These are phyloP conservation scores for Botryotinia narcissicola DNA, from an alignment of 2,329 filamentous ascomycete genomes.

Conservation along the genomic window DNA sequence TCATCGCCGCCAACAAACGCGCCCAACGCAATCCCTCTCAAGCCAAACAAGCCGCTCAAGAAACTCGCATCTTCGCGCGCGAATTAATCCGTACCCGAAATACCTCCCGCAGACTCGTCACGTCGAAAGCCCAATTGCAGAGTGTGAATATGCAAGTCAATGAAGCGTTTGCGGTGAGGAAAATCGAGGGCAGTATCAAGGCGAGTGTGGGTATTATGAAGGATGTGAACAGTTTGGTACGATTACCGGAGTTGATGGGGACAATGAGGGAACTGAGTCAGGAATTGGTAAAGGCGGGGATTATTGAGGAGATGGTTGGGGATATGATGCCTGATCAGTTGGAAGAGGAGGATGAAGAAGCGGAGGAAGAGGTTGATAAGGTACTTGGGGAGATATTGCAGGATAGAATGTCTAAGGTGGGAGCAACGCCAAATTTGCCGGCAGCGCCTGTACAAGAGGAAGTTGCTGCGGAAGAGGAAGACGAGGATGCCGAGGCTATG, in stretches of 20 bases:
- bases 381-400: slow-evolving; percentile 88
- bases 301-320: slow-evolving; percentile 96
- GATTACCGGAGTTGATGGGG: slow-evolving; percentile 78
- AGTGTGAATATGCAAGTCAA: slow-evolving; percentile 97
- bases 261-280: slow-evolving; percentile 87
- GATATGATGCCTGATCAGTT: slow-evolving; percentile 78
- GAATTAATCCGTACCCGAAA: slow-evolving; percentile 83
- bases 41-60: slow-evolving; percentile 72
- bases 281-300: slow-evolving; percentile 90
- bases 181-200: slow-evolving; percentile 90
- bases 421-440: slow-evolving; percentile 54
- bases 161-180: slow-evolving; percentile 90
- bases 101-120: slow-evolving; percentile 70
- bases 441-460: slow-evolving; percentile 50
- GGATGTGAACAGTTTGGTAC: slow-evolving; percentile 84
- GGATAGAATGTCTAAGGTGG: slow-evolving; percentile 69
- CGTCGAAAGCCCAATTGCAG: slow-evolving; percentile 85
- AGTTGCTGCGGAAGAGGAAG: slow-evolving; percentile 64
- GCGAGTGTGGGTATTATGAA: slow-evolving; percentile 93
- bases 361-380: slow-evolving; percentile 84
- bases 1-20: slow-evolving; percentile 77
- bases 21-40: slow-evolving; percentile 77
- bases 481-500: slow-evolving; percentile 84
- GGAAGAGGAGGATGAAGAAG: slow-evolving; percentile 71
- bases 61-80: slow-evolving; percentile 83